Conservation (phyloP, 345 rosid species). For the Rhodamnia rubescens region DNA sequence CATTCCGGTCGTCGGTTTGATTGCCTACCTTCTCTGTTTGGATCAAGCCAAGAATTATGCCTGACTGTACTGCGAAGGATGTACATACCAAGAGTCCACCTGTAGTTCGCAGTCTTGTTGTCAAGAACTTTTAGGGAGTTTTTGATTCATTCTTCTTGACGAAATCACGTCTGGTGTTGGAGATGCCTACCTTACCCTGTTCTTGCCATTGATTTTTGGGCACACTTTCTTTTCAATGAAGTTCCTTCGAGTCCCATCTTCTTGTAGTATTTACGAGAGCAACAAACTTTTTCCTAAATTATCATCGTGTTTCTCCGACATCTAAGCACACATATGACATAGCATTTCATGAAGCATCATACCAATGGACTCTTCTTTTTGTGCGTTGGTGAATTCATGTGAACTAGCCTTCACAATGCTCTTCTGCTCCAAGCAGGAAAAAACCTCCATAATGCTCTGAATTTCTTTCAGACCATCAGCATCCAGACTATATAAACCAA, state of each 20-base stretch:
- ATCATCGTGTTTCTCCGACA: neutral
- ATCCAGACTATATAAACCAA: neutral
- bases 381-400: neutral
- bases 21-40: conserved; percentile 55
- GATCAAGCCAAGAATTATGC: conserved; percentile 4
- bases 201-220: neutral
- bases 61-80: neutral
- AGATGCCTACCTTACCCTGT: neutral
- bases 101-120: neutral
- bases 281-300: neutral
- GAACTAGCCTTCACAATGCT: neutral
- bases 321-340: neutral
- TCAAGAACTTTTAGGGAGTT: neutral
- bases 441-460: neutral
- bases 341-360: neutral
- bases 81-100: neutral
- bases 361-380: neutral
- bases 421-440: neutral
- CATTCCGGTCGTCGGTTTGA: conserved; percentile 72
- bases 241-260: neutral
- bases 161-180: neutral
- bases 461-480: neutral
- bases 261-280: neutral
- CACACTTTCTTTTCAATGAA: neutral
- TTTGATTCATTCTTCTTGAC: too few relatives aligned